Conservation (phyloP, 2,329 filamentous ascomycete genomes). For the Sporothrix luriei region DNA sequence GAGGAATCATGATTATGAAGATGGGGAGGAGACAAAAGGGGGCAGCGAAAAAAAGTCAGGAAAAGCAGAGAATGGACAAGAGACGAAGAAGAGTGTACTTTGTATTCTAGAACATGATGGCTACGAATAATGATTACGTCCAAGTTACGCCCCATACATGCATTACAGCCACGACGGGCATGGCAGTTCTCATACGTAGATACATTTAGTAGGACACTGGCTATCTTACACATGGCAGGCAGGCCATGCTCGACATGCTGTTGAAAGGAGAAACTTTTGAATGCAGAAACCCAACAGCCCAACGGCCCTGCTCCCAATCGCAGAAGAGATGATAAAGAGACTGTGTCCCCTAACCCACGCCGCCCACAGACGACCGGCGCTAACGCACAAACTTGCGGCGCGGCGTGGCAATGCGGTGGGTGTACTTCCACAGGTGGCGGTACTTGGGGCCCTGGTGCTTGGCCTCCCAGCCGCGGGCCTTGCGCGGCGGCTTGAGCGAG, state of each 20-base stretch:
- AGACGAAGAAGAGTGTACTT: conserved; percentile 5
- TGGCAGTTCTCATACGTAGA: conserved; percentile 1
- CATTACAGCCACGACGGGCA: neutral
- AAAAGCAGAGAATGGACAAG: neutral
- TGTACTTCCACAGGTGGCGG: conserved; percentile 66
- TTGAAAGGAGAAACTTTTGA: neutral
- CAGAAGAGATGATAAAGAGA: neutral
- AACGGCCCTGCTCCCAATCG: neutral
- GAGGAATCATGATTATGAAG: conserved; percentile 3
- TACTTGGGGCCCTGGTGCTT: conserved; percentile 67
- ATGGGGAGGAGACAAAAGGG: neutral
- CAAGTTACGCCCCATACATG: neutral
- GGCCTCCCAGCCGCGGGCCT: conserved; percentile 66
- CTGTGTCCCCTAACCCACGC: neutral
- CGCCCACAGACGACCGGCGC: neutral
- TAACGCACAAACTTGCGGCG: conserved; percentile 39
- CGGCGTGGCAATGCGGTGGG: conserved; percentile 55
- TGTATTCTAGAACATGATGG: conserved; percentile 18
- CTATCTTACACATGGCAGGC: conserved; percentile 31
- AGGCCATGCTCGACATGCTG: neutral
- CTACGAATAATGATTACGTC: conserved; percentile 25
- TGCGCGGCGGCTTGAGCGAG: conserved; percentile 64
- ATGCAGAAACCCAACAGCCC: neutral
- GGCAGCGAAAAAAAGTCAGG: neutral
- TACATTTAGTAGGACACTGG: conserved; percentile 21